Base-by-base conservation (phyloP, 108 stramenopile species). In the Skeletonema grethae region DNA sequence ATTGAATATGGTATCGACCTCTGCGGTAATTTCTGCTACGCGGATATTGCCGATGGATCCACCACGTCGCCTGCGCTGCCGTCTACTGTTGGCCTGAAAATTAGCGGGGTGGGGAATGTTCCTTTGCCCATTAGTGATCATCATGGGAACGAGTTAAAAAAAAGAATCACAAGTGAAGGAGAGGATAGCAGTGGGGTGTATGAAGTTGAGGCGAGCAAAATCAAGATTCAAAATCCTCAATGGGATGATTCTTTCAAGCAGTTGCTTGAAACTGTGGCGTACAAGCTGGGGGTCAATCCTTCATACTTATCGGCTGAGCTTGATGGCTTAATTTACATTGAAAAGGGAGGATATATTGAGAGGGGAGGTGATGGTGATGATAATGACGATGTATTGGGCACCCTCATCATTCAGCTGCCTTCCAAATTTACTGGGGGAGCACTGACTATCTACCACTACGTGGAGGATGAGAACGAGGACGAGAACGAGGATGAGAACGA, bases 361-460 rank as follows among this genome's bases (percentile, higher is more conserved):
- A 70, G 67, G 20, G 22, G 22, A 13, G 22, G 12, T 25, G 62
- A 61, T 41, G 38, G 5, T 15, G 68, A 43, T 0, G 63, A 67
- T 13, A 38, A 34, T 41, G 24, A 11, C 10, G 31, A 7, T 62
- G 57, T 43, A 4, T 13, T 62, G 58, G 61, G 61, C 2, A 22
- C 68, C n/a, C 61, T 61, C 15, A 3, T 60, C 28, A 60, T 60
- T 43, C 72, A 73, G 59, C 35, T 73, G 15, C 72, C 63, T 34
- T 73, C 72, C 6, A 36, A 50, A 8, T 73, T 73, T 18, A 45
- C 72, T 15, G 72, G 72, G n/a, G 72, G 72, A 12, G n/a, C 18
- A 22, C 18, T 73, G 13, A 32, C 45, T 16, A 20, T 73, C 18
- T 73, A 55, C 48, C 22, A 55, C 15, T 5, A 10, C 2, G 35